These are phyloP conservation scores for Zygosaccharomyces pseudorouxii DNA, from an alignment of 805 yeast species.

Conservation along the genomic window DNA sequence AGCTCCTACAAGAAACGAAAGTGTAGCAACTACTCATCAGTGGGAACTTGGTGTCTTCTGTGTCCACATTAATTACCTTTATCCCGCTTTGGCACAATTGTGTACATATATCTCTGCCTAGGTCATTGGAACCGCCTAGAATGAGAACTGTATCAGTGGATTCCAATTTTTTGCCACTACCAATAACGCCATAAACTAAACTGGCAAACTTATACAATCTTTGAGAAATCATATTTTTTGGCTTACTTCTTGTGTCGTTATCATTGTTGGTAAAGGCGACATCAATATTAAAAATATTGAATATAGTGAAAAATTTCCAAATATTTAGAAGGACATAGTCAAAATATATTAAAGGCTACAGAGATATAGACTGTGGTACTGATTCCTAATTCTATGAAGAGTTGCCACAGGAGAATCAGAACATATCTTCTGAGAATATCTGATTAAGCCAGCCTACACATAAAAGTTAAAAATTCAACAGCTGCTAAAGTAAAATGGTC, in stretches of 20 bases:
- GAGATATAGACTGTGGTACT: no score
- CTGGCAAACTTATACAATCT: constrained; percentile 5
- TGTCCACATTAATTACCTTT: constrained; percentile 20
- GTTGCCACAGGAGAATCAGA: no score
- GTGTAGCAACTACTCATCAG: constrained; percentile 3
- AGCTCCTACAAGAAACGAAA: constrained; percentile 13
- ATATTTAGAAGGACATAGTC: not conserved
- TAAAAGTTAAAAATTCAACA: no score
- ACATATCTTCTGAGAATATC: no score
- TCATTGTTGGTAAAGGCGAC: not conserved
- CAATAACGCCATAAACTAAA: constrained; percentile 22
- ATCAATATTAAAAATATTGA: not conserved
- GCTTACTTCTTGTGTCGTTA: not conserved
- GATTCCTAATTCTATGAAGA: no score
- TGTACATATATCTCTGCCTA: constrained; percentile 17
- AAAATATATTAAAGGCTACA: no score
- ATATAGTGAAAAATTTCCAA: not conserved
- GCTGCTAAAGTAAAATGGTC: no score
- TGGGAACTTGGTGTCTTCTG: constrained; percentile 4
- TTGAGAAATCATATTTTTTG: constrained; percentile 5
- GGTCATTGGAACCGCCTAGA: constrained; percentile 23
- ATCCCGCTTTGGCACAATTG: constrained; percentile 8
- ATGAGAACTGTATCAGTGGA: constrained; percentile 15
- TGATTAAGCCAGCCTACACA: no score
- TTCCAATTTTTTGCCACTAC: constrained; percentile 13